phyloP scores from a whole-genome alignment of 2,329 filamentous ascomycete genomes.

The Neocucurbitaria cava region DNA sequence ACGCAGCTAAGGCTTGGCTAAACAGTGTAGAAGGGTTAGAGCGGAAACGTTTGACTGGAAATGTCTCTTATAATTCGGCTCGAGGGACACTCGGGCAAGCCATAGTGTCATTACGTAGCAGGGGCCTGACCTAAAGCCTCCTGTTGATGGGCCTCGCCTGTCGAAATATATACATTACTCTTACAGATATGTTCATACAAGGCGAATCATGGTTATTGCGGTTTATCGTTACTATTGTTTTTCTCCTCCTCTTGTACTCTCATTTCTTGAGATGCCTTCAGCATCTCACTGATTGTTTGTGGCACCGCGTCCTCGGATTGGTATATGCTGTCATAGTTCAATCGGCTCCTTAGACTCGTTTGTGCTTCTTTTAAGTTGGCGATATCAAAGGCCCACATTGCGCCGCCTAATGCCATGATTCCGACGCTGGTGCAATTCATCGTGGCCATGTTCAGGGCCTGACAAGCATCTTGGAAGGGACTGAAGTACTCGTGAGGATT shows the following conservation, averaged over 20 bases:
- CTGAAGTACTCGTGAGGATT: constrained; percentile 60
- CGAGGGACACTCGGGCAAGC: not conserved
- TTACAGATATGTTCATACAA: constrained; percentile 27
- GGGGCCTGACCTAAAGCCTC: not conserved
- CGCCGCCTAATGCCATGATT: constrained; percentile 76
- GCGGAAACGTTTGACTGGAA: not conserved
- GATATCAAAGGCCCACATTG: constrained; percentile 80
- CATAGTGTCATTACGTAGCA: not conserved
- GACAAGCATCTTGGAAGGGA: constrained; percentile 74
- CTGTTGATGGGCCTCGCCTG: not conserved
- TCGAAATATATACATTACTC: constrained; percentile 29
- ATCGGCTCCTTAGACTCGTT: constrained; percentile 64
- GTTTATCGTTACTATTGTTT: constrained; percentile 11
- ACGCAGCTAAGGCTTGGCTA: not conserved
- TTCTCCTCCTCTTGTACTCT: constrained; percentile 36
- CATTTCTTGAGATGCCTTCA: constrained; percentile 55
- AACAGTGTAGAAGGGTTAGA: not conserved
- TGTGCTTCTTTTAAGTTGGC: constrained; percentile 60
- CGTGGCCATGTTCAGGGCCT: constrained; percentile 85
- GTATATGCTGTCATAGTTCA: constrained; percentile 61
- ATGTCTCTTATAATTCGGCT: not conserved
- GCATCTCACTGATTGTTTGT: constrained; percentile 31
- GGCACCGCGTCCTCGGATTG: constrained; percentile 49
- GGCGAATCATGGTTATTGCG: constrained; percentile 15
- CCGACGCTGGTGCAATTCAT: constrained; percentile 81